Evolutionary conservation across 768 basidiomycete genomes (phyloP).

Genomic region (Trametes sanguinea): DNA sequence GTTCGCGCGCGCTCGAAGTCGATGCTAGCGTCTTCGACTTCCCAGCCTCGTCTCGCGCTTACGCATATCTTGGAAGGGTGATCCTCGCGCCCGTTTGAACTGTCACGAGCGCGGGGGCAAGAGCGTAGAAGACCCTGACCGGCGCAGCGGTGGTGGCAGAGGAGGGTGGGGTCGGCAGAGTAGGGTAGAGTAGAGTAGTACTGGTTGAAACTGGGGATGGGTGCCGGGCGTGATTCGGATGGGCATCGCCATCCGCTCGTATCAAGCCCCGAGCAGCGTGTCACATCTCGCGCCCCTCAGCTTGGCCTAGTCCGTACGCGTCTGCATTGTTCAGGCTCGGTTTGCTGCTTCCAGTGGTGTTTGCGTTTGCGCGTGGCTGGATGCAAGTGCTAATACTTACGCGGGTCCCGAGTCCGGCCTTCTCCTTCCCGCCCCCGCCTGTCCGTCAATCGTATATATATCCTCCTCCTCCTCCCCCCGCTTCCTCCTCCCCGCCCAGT

Average conservation of each 20-base stretch:
- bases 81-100: too few species aligned
- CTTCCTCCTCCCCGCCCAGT: not conserved
- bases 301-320: too few species aligned
- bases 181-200: too few species aligned
- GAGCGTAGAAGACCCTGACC: not conserved
- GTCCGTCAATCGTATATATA: not conserved
- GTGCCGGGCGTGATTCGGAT: conserved; percentile 1
- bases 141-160: not conserved
- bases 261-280: conserved; percentile 11
- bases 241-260: conserved; percentile 14
- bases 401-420: not conserved
- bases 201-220: too few species aligned
- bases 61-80: too few species aligned
- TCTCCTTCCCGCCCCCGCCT: not conserved
- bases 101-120: not conserved
- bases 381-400: too few species aligned
- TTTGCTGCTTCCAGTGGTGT: not conserved
- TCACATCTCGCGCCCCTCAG: not conserved
- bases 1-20: too few species aligned
- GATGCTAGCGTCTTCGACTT: not conserved
- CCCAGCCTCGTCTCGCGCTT: not conserved
- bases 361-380: not conserved
- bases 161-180: not conserved
- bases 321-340: too few species aligned
- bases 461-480: not conserved